Base-by-base conservation (phyloP, 768 basidiomycete species). In the Boletus coccyginus region DNA sequence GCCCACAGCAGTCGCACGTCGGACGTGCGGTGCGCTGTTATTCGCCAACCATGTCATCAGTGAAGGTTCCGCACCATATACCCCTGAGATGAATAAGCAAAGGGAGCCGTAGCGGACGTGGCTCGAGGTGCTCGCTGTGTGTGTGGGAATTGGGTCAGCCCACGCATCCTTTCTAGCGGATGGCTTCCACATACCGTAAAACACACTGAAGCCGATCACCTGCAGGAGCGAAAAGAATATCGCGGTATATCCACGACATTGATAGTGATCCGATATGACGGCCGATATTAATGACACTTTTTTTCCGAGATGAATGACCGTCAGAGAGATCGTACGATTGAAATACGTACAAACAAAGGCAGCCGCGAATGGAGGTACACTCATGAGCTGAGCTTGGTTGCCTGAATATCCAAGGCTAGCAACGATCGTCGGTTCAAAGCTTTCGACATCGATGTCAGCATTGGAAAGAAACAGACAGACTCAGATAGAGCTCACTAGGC, bases 311-410 rank as follows among this genome's bases (percentile, higher is more conserved):
- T 50, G 17, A 41, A 41, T 27, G 19, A 50, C 33, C 33, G 17
- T n/a, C 29, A 19, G 36, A 35, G 43, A 14, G 24, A 57, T 3
- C 24, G 5, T 7, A 36, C 36, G 5, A 16, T 42, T 1, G 10
- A 27, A 27, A 46, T 35, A 64, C 80, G 60, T 36, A 81, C 82
- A 55, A 29, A 75, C 64, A 62, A 81, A 82, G 21, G 80, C 76
- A 5, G 52, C 60, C 3, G 76, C 79, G 49, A 77, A 83, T 5
- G 83, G 83, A 16, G 53, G 75, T 64, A 36, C 75, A 67, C 1
- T 84, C 77, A 85, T 83, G 1, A 89, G 73, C 61, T 87, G 85
- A 3, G 84, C 80, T 17, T 74, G 66, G 31, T 78, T 73, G 0
- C 79, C 76, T 2, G 76, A 75, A 64, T 80, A 86, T 29, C 85